Base-by-base conservation (phyloP, 2,329 filamentous ascomycete genomes). In the Tolypocladium amazonense region DNA sequence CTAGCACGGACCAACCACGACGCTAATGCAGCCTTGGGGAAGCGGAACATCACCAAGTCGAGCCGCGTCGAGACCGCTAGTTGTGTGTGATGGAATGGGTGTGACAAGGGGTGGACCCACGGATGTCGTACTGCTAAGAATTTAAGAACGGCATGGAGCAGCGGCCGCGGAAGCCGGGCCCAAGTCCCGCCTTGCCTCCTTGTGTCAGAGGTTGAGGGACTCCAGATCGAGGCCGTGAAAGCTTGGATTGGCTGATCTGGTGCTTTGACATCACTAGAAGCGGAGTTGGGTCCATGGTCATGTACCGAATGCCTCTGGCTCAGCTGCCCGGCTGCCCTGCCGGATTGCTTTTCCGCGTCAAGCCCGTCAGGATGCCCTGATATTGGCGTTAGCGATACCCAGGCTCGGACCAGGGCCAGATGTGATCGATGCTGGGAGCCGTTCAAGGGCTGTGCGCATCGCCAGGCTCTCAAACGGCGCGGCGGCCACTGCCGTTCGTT, bases 1-100 rank as follows among this genome's bases (percentile, higher is more conserved):
- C 62, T 58, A 64, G 57, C 56, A 56, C 25, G 58, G 57, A 18
- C 33, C 30, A n/a, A 33, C 20, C 20, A 12, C 14, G 11, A 15
- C 38, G 56, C 56, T 47, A 58, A 57, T 43, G 41, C 30, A 37
- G 23, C 37, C 2, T 15, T 27, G 39, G 45, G 53, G 56, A 58
- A 52, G 30, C 43, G 41, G 47, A 33, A 52, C 27, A 12, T 52
- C 6, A 20, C 47, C 47, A 33, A 30, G 14, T 27, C 47, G 30
- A 33, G 27, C 47, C 15, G 30, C 20, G 30, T 37, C 30, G 20
- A 33, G 27, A 23, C 50, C 50, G 50, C 43, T 25, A 47, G 4
- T 43, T 43, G 27, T 47, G 27, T 52, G 47, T 23, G 50, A 23
- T 37, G 30, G 50, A 23, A 23, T 23, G 27, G 47, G 18, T 33